A percentile compares a stretch with the other conserved stretches of the same genome.
phyloP scores from a whole-genome alignment of 1,284 basidiomycete species.

The Ceratobasidium sp. region DNA sequence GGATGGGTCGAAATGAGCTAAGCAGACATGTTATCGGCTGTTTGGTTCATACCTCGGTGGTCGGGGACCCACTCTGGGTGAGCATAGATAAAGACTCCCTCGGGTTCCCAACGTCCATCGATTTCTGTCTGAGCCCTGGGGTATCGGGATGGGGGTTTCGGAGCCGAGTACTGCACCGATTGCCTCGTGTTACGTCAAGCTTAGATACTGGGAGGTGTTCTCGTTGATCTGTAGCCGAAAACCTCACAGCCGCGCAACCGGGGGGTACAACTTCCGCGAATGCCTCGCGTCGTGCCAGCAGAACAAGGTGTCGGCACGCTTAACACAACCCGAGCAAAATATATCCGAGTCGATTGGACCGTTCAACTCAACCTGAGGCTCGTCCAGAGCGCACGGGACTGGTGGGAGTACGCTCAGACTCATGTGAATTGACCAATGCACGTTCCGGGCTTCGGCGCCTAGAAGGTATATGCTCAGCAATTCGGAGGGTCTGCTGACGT shows the following conservation, averaged over 20 bases:
- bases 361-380: background rate
- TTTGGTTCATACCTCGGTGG: too few relatives aligned
- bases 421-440: background rate
- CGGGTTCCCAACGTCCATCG: too few relatives aligned
- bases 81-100: too few relatives aligned
- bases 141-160: background rate
- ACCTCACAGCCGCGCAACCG: background rate
- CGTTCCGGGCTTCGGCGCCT: background rate
- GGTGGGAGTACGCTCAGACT: background rate
- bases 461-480: background rate
- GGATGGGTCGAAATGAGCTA: too few relatives aligned
- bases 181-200: conserved; percentile 14
- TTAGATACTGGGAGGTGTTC: conserved; percentile 7
- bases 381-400: background rate
- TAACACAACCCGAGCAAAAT: background rate
- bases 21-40: too few relatives aligned
- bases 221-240: background rate
- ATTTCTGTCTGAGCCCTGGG: background rate
- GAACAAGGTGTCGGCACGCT: background rate
- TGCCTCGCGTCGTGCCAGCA: background rate
- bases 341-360: background rate
- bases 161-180: conserved; percentile 18
- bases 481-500: background rate
- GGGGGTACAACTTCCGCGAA: background rate
- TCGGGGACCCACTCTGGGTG: too few relatives aligned